phyloP scores from a whole-genome alignment of 352 stramenopile species.

The Vaucheria bursata region DNA sequence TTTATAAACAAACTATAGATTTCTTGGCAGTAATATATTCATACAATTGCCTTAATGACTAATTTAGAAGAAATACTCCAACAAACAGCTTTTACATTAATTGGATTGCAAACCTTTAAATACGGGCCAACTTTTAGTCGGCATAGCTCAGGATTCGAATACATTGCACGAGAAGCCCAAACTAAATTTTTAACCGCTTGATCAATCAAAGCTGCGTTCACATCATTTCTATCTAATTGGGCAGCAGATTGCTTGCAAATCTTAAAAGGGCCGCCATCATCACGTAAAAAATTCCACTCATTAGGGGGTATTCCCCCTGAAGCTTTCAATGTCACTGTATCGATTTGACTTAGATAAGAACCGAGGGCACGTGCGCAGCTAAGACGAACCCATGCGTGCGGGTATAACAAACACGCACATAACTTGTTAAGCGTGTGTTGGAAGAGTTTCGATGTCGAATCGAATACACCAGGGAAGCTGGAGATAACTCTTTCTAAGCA shows the following conservation, averaged over 20 bases:
- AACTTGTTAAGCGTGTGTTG: constrained; percentile 11
- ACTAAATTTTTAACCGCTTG: constrained; percentile 41
- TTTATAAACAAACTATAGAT: too few species aligned
- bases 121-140: too few species aligned
- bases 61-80: background rate
- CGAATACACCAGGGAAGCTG: constrained; percentile 21
- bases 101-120: too few species aligned
- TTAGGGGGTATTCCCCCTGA: background rate
- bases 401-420: constrained; percentile 38
- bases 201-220: constrained; percentile 25
- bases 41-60: background rate
- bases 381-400: constrained; percentile 44
- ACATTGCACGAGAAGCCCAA: constrained; percentile 27
- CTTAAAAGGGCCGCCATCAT: background rate
- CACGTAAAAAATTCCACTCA: background rate
- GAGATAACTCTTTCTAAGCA: constrained; percentile 26
- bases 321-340: background rate
- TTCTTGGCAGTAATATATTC: background rate
- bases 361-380: constrained; percentile 19
- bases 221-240: background rate
- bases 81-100: background rate
- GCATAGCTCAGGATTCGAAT: constrained; percentile 42
- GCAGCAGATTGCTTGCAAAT: constrained; percentile 3
- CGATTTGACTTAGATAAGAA: constrained; percentile 4
- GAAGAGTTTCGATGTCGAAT: background rate